Evolutionary conservation across 768 basidiomycete species (phyloP).

Genomic region (Daedaleopsis sinensis): DNA sequence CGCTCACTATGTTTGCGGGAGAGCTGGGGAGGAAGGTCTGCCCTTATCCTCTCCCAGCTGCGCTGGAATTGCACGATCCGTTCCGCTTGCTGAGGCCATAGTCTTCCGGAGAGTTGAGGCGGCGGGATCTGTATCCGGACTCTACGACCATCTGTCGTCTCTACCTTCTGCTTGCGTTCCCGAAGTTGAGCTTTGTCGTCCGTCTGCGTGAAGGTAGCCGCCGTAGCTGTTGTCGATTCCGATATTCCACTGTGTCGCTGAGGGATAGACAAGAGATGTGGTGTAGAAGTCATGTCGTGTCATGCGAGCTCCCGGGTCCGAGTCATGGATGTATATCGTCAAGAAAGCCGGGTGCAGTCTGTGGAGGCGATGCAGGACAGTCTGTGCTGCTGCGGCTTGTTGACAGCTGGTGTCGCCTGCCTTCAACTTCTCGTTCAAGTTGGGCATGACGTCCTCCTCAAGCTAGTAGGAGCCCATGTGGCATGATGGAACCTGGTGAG

Average conservation of each 20-base stretch:
- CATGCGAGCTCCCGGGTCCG: too few species aligned
- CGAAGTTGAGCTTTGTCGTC: neutral
- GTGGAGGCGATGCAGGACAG: neutral
- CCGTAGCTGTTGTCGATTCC: neutral
- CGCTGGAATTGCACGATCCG: conserved; percentile 28
- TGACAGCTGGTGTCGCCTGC: neutral
- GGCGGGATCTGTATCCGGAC: conserved; percentile 8
- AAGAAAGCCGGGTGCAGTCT: neutral
- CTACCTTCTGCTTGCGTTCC: neutral
- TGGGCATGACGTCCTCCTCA: too few species aligned
- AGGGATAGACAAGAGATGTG: too few species aligned
- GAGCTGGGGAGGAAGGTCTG: conserved; percentile 31
- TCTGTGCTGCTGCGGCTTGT: neutral
- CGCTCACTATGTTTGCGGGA: conserved; percentile 29
- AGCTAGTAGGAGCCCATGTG: too few species aligned
- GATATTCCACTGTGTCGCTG: too few species aligned
- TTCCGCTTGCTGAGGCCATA: conserved; percentile 19
- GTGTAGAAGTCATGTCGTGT: neutral
- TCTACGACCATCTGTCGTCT: neutral
- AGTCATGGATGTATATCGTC: too few species aligned
- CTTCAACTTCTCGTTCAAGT: too few species aligned
- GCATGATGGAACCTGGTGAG: too few species aligned
- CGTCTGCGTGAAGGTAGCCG: neutral
- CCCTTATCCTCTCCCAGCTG: conserved; percentile 30
- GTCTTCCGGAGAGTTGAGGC: neutral